These are phyloP conservation scores for Phanerodontia chrysosporium DNA, from an alignment of 768 basidiomycete species.

Conservation along the genomic window DNA sequence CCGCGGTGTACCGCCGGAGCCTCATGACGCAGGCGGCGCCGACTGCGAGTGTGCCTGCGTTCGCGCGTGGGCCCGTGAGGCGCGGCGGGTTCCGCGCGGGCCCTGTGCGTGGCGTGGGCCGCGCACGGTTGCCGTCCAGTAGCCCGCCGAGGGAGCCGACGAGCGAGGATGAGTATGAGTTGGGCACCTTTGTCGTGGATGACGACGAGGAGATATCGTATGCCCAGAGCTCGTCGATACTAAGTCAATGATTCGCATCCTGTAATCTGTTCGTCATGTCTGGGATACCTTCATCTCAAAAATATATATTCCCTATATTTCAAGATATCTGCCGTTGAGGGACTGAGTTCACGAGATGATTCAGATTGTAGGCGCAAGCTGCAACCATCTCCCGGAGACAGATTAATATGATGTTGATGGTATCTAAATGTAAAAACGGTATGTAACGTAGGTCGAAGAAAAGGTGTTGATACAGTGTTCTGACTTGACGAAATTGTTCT, in stretches of 20 bases:
- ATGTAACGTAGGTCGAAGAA: too few species aligned
- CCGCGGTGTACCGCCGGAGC: constrained; percentile 62
- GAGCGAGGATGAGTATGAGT: constrained; percentile 59
- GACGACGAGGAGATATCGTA: constrained; percentile 71
- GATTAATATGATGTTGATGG: too few species aligned
- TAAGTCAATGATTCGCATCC: background rate
- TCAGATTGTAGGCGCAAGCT: too few species aligned
- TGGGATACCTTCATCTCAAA: too few species aligned
- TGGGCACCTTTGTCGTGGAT: constrained; percentile 78
- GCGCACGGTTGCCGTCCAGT: constrained; percentile 44
- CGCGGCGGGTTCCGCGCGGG: constrained; percentile 14
- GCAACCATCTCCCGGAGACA: too few species aligned
- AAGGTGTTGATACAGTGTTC: too few species aligned
- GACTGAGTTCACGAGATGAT: too few species aligned
- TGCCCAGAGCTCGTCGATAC: background rate
- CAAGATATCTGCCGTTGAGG: too few species aligned
- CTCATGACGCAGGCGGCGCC: constrained; percentile 64
- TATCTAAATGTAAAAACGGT: too few species aligned
- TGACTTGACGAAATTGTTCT: too few species aligned
- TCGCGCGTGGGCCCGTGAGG: constrained; percentile 48
- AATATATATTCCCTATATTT: too few species aligned
- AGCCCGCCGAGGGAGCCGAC: constrained; percentile 54
- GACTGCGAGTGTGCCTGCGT: constrained; percentile 41
- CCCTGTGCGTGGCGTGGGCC: constrained; percentile 1
- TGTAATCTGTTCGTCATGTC: too few species aligned